Conservation (phyloP, 257 asterid genomes). For the Rhazya stricta region DNA sequence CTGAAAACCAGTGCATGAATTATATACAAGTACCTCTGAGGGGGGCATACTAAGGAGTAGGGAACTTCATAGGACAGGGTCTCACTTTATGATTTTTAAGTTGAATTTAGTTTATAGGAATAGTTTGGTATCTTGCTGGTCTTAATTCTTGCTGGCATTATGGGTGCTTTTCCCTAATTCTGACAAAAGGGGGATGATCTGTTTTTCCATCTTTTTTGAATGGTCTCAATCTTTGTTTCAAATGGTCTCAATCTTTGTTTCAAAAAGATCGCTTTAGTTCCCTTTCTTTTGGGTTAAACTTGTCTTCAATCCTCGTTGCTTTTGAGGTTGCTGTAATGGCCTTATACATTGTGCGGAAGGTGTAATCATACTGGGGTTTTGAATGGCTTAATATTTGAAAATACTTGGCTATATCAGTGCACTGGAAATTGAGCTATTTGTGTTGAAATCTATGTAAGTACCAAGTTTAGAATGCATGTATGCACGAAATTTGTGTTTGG, state of each 20-base stretch:
- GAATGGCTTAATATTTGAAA: too few species aligned
- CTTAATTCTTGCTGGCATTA: background rate
- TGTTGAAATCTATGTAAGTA: too few species aligned
- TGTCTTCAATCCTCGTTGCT: background rate
- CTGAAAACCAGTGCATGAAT: constrained; percentile 33
- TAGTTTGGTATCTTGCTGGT: background rate
- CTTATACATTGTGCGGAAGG: too few species aligned
- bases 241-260: constrained; percentile 4
- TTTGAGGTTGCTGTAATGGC: too few species aligned
- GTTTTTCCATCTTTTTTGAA: background rate
- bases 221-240: constrained; percentile 7
- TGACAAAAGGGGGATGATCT: background rate
- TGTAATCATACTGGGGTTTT: too few species aligned
- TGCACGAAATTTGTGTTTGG: too few species aligned
- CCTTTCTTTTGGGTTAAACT: background rate
- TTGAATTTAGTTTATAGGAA: constrained; percentile 12
- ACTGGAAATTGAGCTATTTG: too few species aligned
- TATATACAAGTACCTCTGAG: constrained; percentile 12
- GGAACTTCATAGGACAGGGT: constrained; percentile 17
- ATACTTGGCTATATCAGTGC: too few species aligned
- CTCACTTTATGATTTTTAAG: background rate
- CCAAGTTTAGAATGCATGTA: too few species aligned
- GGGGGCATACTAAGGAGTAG: constrained; percentile 13
- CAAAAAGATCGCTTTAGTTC: background rate
- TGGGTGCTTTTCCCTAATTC: background rate